Conservation (phyloP, 2,329 filamentous ascomycete species). For the Capronia coronata region DNA sequence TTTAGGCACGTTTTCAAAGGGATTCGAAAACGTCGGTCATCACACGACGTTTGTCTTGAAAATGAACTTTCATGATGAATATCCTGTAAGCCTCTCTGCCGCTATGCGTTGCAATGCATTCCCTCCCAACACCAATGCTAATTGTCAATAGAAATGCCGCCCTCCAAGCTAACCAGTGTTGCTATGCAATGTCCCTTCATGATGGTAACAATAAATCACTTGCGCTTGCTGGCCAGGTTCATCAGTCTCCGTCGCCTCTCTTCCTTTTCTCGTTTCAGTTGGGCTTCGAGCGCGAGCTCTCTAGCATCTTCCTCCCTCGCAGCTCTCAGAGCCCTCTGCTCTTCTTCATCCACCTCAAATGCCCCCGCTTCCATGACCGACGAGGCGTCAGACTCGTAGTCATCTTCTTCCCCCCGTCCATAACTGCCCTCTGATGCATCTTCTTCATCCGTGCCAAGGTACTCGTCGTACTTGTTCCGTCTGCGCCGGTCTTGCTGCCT, state of each 20-base stretch:
- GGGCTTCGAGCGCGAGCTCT: conserved; percentile 39
- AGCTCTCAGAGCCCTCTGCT: conserved; percentile 36
- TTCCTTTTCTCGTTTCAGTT: conserved; percentile 43
- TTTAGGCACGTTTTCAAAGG: too few species aligned
- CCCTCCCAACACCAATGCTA: conserved; percentile 22
- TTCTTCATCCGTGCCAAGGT: conserved; percentile 44
- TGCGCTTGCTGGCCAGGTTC: conserved; percentile 32
- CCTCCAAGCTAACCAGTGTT: background rate
- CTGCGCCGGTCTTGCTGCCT: conserved; percentile 30
- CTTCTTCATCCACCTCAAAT: conserved; percentile 43
- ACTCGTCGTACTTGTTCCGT: conserved; percentile 32
- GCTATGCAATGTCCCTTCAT: background rate
- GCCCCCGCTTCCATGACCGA: conserved; percentile 49
- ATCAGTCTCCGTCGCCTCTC: conserved; percentile 40
- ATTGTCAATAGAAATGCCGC: conserved; percentile 8
- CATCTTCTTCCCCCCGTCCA: conserved; percentile 36
- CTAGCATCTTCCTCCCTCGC: conserved; percentile 44
- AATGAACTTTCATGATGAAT: too few species aligned
- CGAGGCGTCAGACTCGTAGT: conserved; percentile 41
- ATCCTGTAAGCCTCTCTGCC: background rate
- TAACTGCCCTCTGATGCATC: conserved; percentile 37
- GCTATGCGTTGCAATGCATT: conserved; percentile 5
- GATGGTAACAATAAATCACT: conserved; percentile 8
- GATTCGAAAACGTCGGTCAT: too few species aligned
- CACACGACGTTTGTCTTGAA: too few species aligned